Base-by-base conservation (phyloP, 495 filamentous ascomycete species). In the Hypoxylon rickii region DNA sequence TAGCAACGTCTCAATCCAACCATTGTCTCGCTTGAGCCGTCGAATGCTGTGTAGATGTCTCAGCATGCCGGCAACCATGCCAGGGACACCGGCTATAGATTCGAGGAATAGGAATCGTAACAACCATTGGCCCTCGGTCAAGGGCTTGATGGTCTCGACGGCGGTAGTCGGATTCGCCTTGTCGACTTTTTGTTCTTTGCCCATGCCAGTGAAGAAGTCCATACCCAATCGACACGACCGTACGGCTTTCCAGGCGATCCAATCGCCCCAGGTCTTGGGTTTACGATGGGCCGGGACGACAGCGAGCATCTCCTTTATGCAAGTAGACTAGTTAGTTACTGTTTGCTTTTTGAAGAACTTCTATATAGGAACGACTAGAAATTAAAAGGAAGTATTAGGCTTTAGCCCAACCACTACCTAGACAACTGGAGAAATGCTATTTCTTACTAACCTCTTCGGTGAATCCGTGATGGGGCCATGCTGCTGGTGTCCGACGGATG, bases 1-100 rank as follows among this genome's bases (percentile, higher is more conserved):
- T 2, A 97, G 81, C 0, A 97, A 79, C 0, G 90, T 97, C 69
- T 97, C 93, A 58, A 99, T 97, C 93, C 94, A 97, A 68, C 95
- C 94, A 59, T 97, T 96, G 69, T 98, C 94, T 24, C 94, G 74
- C 75, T 90, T 91, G 76, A 98, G 84, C 5, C 85, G 79, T 37
- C 94, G 79, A 51, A 98, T 74, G 58, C 86, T 90, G 64, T 88
- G 83, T 5, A 98, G 75, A 72, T 98, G 94, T 15, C 94, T 79
- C 10, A 97, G 74, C 87, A 96, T 96, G 7, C 92, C 94, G 0
- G 86, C 94, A 3, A 97, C 95, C 91, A 97, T 97, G 0, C 95
- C 95, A 0, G 95, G 95, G 0, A 98, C 94, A 15, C 87, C 94
- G 7, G 94, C 94, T 22, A 98, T 89, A 44, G 87, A 92, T 71